A percentile compares a stretch with the other conserved stretches of the same genome.
phyloP scores from a whole-genome alignment of 441 rosid species.

The Populus hybrid region DNA sequence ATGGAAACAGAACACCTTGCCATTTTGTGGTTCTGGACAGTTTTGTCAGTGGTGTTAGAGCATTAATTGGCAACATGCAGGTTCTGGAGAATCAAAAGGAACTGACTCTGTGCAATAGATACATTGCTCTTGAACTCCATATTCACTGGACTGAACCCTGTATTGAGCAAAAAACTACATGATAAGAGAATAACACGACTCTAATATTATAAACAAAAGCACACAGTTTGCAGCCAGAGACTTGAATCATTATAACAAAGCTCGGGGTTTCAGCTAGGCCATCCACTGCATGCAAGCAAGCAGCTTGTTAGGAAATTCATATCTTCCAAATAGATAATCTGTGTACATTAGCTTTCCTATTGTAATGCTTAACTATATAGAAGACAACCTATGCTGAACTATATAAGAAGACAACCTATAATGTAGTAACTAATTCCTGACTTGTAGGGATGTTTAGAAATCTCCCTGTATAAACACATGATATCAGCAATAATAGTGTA shows the following conservation, averaged over 20 bases:
- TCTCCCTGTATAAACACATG: too few relatives aligned
- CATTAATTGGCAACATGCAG: conserved; percentile 51
- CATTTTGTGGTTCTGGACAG: conserved; percentile 51
- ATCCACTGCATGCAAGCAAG: background rate
- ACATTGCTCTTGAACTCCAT: conserved; percentile 59
- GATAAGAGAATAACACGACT: background rate
- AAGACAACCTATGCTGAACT: too few relatives aligned
- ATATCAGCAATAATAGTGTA: too few relatives aligned
- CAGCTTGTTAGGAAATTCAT: background rate
- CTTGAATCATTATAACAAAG: background rate
- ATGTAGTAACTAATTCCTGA: too few relatives aligned
- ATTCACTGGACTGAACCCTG: conserved; percentile 31
- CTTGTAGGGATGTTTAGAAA: too few relatives aligned
- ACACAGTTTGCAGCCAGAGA: background rate
- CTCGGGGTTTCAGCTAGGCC: background rate
- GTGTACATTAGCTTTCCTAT: too few relatives aligned
- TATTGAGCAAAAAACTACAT: conserved; percentile 7
- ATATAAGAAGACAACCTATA: too few relatives aligned
- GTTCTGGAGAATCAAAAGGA: conserved; percentile 70
- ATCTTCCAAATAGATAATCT: too few relatives aligned
- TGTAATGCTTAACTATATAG: too few relatives aligned
- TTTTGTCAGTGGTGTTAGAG: conserved; percentile 16
- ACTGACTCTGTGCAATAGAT: conserved; percentile 58
- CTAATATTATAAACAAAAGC: background rate
- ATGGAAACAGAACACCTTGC: conserved; percentile 71